These are phyloP conservation scores for Phialemonium atrogriseum DNA, from an alignment of 2,329 filamentous ascomycete species.

Conservation along the genomic window DNA sequence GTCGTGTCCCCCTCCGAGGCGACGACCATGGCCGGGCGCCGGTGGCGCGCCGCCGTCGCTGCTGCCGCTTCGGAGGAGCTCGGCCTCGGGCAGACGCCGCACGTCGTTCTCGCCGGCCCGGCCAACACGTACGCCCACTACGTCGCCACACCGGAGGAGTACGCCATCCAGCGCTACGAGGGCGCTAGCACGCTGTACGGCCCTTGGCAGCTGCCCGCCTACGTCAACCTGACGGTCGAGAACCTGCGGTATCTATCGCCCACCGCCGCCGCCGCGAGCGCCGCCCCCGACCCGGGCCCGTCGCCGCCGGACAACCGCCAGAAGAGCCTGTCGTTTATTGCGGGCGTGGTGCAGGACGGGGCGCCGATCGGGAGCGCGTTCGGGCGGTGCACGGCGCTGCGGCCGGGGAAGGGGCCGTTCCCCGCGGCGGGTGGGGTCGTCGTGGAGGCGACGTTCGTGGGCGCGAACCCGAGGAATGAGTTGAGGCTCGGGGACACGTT, in stretches of 20 bases:
- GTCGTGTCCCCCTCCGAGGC: conserved; percentile 82
- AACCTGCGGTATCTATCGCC: conserved; percentile 59
- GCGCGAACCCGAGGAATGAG: conserved; percentile 83
- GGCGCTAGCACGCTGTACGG: conserved; percentile 85
- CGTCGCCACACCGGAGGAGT: conserved; percentile 31
- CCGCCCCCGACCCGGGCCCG: conserved; percentile 30
- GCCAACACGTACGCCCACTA: conserved; percentile 72
- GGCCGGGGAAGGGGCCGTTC: too few relatives aligned
- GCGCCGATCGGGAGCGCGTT: conserved; percentile 58
- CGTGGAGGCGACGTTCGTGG: conserved; percentile 64
- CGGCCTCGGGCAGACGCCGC: conserved; percentile 48
- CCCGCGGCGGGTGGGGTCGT: conserved; percentile 45
- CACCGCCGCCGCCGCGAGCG: conserved; percentile 30
- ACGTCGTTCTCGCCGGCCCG: conserved; percentile 76
- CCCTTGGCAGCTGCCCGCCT: conserved; percentile 73
- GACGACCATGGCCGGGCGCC: conserved; percentile 82
- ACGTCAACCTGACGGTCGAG: conserved; percentile 70
- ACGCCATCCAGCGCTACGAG: conserved; percentile 78
- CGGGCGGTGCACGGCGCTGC: conserved; percentile 55
- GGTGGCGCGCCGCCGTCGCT: conserved; percentile 69
- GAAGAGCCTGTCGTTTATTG: conserved; percentile 68
- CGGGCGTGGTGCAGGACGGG: conserved; percentile 65
- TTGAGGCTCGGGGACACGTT: conserved; percentile 70
- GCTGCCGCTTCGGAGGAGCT: conserved; percentile 37
- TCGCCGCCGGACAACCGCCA: conserved; percentile 72